These are phyloP conservation scores for Zelopaecilomyces penicillatus DNA, from an alignment of 2,329 filamentous ascomycete species.

Conservation along the genomic window DNA sequence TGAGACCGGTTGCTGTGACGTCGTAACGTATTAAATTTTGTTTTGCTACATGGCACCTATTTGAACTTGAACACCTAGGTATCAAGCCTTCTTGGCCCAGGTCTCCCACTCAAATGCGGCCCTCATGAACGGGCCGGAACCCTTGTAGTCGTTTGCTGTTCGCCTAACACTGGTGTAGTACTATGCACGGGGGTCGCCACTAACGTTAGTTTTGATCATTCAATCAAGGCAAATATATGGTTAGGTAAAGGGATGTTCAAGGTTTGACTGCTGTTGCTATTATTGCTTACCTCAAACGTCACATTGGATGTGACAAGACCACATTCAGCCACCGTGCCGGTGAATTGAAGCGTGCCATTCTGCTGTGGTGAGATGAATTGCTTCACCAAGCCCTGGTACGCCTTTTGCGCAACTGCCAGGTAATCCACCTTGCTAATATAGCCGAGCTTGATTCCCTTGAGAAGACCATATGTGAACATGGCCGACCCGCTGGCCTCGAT, in stretches of 20 bases:
- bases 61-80: not conserved
- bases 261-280: not conserved
- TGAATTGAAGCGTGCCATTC: slow-evolving; percentile 41
- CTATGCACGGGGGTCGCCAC: not conserved
- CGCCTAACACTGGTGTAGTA: slow-evolving; percentile 8
- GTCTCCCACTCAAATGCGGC: slow-evolving; percentile 16
- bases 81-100: slow-evolving; percentile 6
- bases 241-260: not conserved
- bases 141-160: slow-evolving; percentile 13
- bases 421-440: slow-evolving; percentile 16
- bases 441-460: slow-evolving; percentile 31
- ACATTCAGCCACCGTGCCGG: slow-evolving; percentile 44
- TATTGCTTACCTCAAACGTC: slow-evolving; percentile 36
- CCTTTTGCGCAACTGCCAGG: slow-evolving; percentile 14
- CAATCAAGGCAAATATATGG: too few relatives aligned
- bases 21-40: too few relatives aligned
- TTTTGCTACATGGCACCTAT: too few relatives aligned
- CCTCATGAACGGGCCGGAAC: slow-evolving; percentile 13
- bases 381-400: slow-evolving; percentile 28
- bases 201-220: not conserved
- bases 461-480: slow-evolving; percentile 47
- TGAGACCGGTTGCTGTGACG: too few relatives aligned
- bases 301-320: slow-evolving; percentile 37
- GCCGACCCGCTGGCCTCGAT: slow-evolving; percentile 50
- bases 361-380: slow-evolving; percentile 37